Evolutionary conservation across 2,329 filamentous ascomycete species (phyloP).

Genomic region (Zymoseptoria crescenta): DNA sequence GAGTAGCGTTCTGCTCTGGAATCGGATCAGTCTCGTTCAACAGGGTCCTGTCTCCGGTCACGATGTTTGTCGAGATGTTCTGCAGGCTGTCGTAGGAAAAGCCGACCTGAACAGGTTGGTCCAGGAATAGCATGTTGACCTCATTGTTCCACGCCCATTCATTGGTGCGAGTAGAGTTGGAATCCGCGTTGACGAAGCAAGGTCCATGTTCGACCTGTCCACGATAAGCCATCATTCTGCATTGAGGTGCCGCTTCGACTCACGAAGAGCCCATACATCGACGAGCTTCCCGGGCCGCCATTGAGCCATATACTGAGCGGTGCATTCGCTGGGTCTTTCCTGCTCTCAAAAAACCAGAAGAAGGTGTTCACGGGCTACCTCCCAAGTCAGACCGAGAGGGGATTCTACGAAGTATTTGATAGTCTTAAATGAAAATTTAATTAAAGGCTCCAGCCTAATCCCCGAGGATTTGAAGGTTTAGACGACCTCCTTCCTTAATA

Average conservation of each 20-base stretch:
- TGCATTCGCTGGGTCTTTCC: conserved; percentile 46
- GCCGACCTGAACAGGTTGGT: conserved; percentile 54
- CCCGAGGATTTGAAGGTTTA: too few relatives aligned
- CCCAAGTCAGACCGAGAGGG: too few relatives aligned
- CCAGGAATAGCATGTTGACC: conserved; percentile 52
- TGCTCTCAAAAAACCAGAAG: conserved; percentile 47
- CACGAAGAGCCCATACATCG: conserved; percentile 41
- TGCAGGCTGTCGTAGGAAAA: conserved; percentile 42
- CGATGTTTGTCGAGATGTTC: conserved; percentile 32
- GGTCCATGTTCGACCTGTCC: conserved; percentile 33
- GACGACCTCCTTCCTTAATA: too few relatives aligned
- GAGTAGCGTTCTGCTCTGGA: conserved; percentile 45
- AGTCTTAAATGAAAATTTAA: too few relatives aligned
- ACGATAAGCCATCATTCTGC: neutral
- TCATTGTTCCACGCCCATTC: conserved; percentile 57
- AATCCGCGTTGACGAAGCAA: conserved; percentile 47
- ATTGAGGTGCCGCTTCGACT: conserved; percentile 31
- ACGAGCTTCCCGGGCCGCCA: conserved; percentile 50
- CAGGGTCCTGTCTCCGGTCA: conserved; percentile 9
- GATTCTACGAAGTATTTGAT: too few relatives aligned
- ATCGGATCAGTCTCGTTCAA: conserved; percentile 18
- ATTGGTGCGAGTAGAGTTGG: conserved; percentile 45
- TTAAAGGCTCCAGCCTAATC: too few relatives aligned
- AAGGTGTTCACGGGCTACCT: conserved; percentile 42
- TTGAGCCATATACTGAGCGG: conserved; percentile 53